These are phyloP conservation scores for Alnus glutinosa DNA, from an alignment of 306 rosid genomes.

Conservation along the genomic window DNA sequence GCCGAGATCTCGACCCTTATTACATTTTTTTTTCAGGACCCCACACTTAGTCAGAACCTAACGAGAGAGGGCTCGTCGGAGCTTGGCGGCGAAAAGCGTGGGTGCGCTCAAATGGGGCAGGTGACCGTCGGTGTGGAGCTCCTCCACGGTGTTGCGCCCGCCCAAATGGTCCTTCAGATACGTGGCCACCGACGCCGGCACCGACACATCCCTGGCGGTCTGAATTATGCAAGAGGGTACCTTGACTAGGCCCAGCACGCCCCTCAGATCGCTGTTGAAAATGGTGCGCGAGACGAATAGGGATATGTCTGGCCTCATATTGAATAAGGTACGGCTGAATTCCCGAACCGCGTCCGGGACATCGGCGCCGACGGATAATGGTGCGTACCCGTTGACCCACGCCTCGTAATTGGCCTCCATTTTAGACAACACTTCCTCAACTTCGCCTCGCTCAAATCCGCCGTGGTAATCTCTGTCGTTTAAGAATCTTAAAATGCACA, in stretches of 20 bases:
- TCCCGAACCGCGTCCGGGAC: constrained; percentile 81
- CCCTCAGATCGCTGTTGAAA: constrained; percentile 82
- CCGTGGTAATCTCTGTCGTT: constrained; percentile 89
- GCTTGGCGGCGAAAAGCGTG: constrained; percentile 49
- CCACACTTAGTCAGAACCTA: background rate
- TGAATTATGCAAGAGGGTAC: constrained; percentile 87
- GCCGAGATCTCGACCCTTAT: constrained; percentile 36
- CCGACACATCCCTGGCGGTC: constrained; percentile 68
- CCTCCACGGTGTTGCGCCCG: constrained; percentile 67
- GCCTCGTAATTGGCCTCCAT: constrained; percentile 84
- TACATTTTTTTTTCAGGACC: background rate
- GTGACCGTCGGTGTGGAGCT: constrained; percentile 90
- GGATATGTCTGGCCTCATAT: constrained; percentile 91
- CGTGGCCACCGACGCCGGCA: constrained; percentile 71
- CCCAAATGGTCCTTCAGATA: constrained; percentile 80
- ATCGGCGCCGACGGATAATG: constrained; percentile 79
- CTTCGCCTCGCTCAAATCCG: constrained; percentile 69
- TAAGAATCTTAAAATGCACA: constrained; percentile 49
- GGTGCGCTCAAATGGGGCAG: constrained; percentile 91
- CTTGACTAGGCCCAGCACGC: constrained; percentile 67
- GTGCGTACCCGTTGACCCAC: constrained; percentile 88
- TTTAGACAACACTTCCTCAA: constrained; percentile 62
- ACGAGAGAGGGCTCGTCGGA: constrained; percentile 57
- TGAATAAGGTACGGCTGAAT: constrained; percentile 82
- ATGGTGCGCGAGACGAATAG: constrained; percentile 63